These are phyloP conservation scores for Pulveroboletus sp. DNA, from an alignment of 768 basidiomycete genomes.

Conservation along the genomic window DNA sequence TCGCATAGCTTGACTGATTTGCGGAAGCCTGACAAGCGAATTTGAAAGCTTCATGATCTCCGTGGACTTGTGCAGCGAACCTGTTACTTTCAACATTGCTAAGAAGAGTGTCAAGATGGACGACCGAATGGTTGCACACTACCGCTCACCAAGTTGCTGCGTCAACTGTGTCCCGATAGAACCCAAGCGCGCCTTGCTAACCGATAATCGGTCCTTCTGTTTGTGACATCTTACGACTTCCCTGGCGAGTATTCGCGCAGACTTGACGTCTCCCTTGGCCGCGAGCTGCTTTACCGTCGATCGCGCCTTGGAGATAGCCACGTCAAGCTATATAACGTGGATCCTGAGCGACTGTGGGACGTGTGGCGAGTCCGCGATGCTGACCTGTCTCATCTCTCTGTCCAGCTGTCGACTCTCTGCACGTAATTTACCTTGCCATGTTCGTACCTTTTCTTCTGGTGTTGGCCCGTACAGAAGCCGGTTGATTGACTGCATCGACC, in stretches of 20 bases:
- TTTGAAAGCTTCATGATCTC: constrained; percentile 99
- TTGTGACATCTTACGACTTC: constrained; percentile 95
- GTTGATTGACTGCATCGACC: constrained; percentile 78
- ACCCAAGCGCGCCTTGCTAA: constrained; percentile 87
- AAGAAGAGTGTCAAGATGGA: not conserved
- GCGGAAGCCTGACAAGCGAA: constrained; percentile 83
- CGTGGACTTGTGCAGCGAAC: constrained; percentile 94
- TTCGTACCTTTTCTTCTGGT: constrained; percentile 86
- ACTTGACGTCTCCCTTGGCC: constrained; percentile 85
- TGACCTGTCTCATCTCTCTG: constrained; percentile 93
- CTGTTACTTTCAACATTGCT: constrained; percentile 98
- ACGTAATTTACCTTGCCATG: constrained; percentile 88
- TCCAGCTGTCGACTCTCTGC: constrained; percentile 80
- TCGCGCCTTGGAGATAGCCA: constrained; percentile 75
- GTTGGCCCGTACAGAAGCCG: constrained; percentile 95
- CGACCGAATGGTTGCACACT: not conserved
- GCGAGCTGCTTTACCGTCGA: constrained; percentile 83
- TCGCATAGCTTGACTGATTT: constrained; percentile 88
- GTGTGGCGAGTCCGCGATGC: constrained; percentile 22
- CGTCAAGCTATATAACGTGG: constrained; percentile 57
- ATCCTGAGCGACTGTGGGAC: constrained; percentile 14
- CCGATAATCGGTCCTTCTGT: constrained; percentile 88
- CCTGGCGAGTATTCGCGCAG: constrained; percentile 84
- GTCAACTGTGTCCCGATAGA: constrained; percentile 86
- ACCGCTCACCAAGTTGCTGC: constrained; percentile 81